Conservation (phyloP, 768 basidiomycete genomes). For the Mycena epipterygia region DNA sequence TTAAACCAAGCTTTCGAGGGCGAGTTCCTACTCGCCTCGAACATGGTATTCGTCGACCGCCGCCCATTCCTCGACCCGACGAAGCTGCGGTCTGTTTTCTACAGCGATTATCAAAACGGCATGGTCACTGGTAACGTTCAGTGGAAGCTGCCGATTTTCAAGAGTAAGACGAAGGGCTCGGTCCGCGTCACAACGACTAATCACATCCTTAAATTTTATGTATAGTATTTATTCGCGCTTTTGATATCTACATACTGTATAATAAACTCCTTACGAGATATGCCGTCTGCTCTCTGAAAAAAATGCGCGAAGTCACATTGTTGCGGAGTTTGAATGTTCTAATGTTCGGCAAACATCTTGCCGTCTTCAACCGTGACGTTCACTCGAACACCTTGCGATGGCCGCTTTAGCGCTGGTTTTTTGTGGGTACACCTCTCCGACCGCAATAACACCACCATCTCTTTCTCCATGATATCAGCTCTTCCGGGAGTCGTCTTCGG, state of each 20-base stretch:
- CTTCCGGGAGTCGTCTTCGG: background rate
- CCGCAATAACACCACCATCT: too few relatives aligned
- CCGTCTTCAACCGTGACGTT: too few relatives aligned
- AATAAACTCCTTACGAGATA: background rate
- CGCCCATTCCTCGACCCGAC: constrained; percentile 35
- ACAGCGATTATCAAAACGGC: constrained; percentile 25
- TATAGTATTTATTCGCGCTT: too few relatives aligned
- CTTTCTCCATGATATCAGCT: background rate
- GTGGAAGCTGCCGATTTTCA: constrained; percentile 35
- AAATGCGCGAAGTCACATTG: too few relatives aligned
- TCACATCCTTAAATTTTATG: constrained; percentile 33
- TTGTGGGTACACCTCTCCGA: background rate
- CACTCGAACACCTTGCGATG: too few relatives aligned
- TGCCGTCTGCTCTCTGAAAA: too few relatives aligned
- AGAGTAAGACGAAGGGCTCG: constrained; percentile 26
- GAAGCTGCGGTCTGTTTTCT: constrained; percentile 32
- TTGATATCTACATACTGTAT: background rate
- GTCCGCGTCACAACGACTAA: constrained; percentile 32
- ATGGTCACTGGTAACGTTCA: constrained; percentile 25
- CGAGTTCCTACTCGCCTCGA: constrained; percentile 40
- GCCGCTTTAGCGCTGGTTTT: background rate
- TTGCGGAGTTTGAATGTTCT: too few relatives aligned
- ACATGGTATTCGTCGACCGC: constrained; percentile 30
- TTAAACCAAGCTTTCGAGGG: constrained; percentile 50
- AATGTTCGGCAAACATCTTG: too few relatives aligned